These are phyloP conservation scores for Dictyostelium brefeldianum DNA, from an alignment of 78 protist genomes.

Conservation along the genomic window DNA sequence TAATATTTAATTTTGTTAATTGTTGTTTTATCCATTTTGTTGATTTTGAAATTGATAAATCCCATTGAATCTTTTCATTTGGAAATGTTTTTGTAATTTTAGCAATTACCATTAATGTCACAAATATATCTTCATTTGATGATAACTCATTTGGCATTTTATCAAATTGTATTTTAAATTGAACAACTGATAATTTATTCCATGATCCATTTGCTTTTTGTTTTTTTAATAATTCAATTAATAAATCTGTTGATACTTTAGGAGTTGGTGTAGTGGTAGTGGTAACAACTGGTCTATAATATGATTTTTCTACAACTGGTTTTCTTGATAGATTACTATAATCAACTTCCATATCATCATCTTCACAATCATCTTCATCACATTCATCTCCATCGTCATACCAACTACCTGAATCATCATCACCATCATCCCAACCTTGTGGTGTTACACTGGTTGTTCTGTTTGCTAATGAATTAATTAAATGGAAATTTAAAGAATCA, in stretches of 20 bases:
- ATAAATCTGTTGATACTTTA: not conserved
- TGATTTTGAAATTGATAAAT: slow-evolving; percentile 36
- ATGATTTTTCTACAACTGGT: not conserved
- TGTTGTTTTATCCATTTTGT: slow-evolving; percentile 47
- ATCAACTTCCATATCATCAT: not conserved
- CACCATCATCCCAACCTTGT: not conserved
- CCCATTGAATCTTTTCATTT: slow-evolving; percentile 29
- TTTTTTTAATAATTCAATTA: slow-evolving; percentile 13
- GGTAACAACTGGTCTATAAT: not conserved
- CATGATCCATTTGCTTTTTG: slow-evolving; percentile 70
- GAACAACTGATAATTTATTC: not conserved
- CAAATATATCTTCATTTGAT: slow-evolving; percentile 3
- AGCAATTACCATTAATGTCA: slow-evolving; percentile 31
- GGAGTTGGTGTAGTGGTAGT: not conserved
- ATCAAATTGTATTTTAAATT: not conserved
- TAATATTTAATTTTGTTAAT: not conserved
- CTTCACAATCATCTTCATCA: not conserved
- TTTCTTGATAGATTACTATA: not conserved
- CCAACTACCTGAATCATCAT: no score
- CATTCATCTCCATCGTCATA: not conserved
- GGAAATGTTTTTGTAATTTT: slow-evolving; percentile 17
- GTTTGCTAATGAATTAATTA: no score
- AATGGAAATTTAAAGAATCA: not conserved
- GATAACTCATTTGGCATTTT: not conserved
- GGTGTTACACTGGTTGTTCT: no score